Percentiles rank a stretch among this genome's conserved stretches.
Evolutionary conservation across 257 asterid genomes (phyloP).

Genomic region (Nicotiana attenuata): DNA sequence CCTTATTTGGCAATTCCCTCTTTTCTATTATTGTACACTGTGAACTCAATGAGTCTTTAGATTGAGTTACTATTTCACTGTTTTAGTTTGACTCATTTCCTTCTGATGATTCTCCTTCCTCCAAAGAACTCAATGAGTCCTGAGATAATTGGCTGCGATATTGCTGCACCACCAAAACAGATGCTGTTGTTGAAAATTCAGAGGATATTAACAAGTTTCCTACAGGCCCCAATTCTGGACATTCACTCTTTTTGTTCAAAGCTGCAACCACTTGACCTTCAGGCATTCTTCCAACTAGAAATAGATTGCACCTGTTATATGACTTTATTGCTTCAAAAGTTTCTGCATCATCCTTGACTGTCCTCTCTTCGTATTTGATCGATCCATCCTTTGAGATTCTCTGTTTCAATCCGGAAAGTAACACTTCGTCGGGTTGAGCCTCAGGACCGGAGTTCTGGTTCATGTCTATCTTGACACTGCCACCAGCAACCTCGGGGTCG

Average conservation of each 20-base stretch:
- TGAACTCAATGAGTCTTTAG: background rate
- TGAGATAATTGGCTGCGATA: constrained; percentile 36
- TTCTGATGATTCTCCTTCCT: constrained; percentile 29
- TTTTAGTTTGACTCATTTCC: constrained; percentile 20
- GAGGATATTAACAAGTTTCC: constrained; percentile 51
- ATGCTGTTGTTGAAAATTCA: constrained; percentile 39
- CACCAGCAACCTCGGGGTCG: constrained; percentile 24
- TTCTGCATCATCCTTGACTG: constrained; percentile 23
- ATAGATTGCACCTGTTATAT: constrained; percentile 41
- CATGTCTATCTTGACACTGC: constrained; percentile 23
- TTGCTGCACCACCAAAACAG: constrained; percentile 67
- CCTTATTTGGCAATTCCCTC: background rate
- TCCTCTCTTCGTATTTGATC: constrained; percentile 41
- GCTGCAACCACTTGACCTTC: constrained; percentile 45
- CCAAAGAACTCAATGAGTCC: constrained; percentile 33
- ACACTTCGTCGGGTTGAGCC: constrained; percentile 33
- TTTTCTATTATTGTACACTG: background rate
- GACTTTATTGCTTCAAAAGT: constrained; percentile 25
- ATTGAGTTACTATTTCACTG: background rate
- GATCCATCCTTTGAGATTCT: constrained; percentile 29
- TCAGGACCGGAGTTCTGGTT: constrained; percentile 15
- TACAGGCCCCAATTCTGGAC: constrained; percentile 62
- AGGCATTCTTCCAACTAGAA: constrained; percentile 53
- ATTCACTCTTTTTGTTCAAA: constrained; percentile 32
- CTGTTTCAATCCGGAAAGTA: constrained; percentile 30